Conservation (phyloP, 805 yeast genomes). For the Cyberlindnera euphorbiiphila region DNA sequence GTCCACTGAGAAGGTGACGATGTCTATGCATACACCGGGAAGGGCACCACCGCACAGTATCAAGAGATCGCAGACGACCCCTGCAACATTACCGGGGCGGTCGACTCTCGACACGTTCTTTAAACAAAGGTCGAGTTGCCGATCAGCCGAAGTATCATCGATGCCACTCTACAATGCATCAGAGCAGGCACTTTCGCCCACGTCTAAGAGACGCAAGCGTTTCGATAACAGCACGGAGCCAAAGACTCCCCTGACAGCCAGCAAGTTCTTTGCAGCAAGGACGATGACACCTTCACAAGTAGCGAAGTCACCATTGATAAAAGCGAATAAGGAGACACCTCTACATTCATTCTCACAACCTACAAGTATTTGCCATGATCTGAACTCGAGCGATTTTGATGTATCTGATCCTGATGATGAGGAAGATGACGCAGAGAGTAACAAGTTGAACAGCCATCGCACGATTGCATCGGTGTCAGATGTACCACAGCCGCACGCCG, state of each 20-base stretch:
- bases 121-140: constrained; percentile 2
- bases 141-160: neutral
- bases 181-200: constrained; percentile 18
- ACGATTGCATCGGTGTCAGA: no score
- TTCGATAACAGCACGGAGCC: constrained; percentile 13
- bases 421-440: neutral
- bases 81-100: neutral
- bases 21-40: neutral
- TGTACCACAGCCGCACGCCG: no score
- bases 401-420: constrained; percentile 25
- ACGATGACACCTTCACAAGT: neutral
- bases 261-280: constrained; percentile 15
- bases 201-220: constrained; percentile 20
- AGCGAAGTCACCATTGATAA: neutral
- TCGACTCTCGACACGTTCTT: constrained; percentile 18
- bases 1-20: constrained; percentile 1
- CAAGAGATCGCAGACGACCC: constrained; percentile 7
- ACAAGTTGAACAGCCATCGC: no score
- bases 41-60: neutral
- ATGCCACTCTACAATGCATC: neutral
- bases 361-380: constrained; percentile 1
- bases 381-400: constrained; percentile 27
- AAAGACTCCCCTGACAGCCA: constrained; percentile 9
- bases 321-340: neutral
- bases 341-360: neutral